These are phyloP conservation scores for Trichoderma afroharzianum DNA, from an alignment of 2,329 filamentous ascomycete species.

Conservation along the genomic window DNA sequence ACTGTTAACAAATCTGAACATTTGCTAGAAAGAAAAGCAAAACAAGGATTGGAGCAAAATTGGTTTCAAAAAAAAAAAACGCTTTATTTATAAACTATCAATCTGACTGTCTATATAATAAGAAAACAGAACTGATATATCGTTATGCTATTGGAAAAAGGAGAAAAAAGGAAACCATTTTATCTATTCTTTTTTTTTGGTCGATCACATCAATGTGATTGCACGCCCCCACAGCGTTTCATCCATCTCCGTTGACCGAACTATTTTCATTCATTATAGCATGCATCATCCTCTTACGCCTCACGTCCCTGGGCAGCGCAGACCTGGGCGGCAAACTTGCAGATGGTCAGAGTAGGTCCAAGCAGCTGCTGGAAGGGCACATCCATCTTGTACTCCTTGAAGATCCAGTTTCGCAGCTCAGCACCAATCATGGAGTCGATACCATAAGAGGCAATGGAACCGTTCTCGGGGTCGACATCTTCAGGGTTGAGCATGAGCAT, in stretches of 20 bases:
- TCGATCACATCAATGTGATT: not conserved
- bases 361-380: conserved; percentile 39
- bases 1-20: too few species aligned
- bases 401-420: conserved; percentile 36
- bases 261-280: not conserved
- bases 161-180: not conserved
- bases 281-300: not conserved
- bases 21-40: too few species aligned
- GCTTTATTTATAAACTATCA: not conserved
- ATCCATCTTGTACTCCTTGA: conserved; percentile 36
- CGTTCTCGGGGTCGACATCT: conserved; percentile 14
- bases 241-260: not conserved
- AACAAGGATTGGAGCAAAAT: not conserved
- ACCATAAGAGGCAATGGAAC: conserved; percentile 30
- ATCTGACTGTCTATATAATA: not conserved
- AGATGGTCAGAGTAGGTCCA: conserved; percentile 28
- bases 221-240: not conserved
- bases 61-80: not conserved
- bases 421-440: conserved; percentile 37
- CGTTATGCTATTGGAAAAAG: not conserved
- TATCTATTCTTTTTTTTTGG: not conserved
- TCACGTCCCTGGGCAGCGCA: not conserved
- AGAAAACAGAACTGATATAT: not conserved
- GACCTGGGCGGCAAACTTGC: conserved; percentile 17
- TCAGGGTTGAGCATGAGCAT: conserved; percentile 23